phyloP scores from a whole-genome alignment of 176 grass and related monocot species.

The Juncus effusus region DNA sequence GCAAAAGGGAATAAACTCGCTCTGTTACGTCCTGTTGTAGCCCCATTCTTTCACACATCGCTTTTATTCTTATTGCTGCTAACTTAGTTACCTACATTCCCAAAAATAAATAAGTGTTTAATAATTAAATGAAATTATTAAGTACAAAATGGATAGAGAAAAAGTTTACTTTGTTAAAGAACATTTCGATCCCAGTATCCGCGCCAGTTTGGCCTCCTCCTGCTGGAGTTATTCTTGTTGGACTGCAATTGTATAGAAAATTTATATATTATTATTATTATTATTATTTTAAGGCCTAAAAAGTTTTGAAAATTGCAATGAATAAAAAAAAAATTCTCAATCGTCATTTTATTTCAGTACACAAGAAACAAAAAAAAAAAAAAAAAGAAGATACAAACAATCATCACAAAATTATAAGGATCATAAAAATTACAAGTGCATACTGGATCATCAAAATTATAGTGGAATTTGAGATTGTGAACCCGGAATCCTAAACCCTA shows the following conservation, averaged over 20 bases:
- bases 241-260: slow-evolving; percentile 41
- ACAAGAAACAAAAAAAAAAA: no score
- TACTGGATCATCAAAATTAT: no score
- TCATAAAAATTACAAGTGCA: no score
- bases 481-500: no score
- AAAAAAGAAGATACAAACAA: no score
- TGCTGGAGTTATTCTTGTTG: slow-evolving; percentile 79
- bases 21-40: slow-evolving; percentile 75
- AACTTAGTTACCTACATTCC: slow-evolving; percentile 68
- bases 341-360: no score
- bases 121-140: slow-evolving; percentile 2
- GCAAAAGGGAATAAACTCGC: slow-evolving; percentile 71
- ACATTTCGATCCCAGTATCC: slow-evolving; percentile 84
- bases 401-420: no score
- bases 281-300: no score
- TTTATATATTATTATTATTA: slow-evolving; percentile 24
- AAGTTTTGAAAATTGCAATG: slow-evolving; percentile 19
- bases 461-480: no score
- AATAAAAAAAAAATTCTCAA: not conserved
- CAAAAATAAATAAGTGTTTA: slow-evolving; percentile 13
- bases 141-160: no score
- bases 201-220: slow-evolving; percentile 88
- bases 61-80: slow-evolving; percentile 89
- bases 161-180: slow-evolving; percentile 70
- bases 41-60: slow-evolving; percentile 86